phyloP scores from a whole-genome alignment of 371 early-diverging fungal species.

The Batkoa obscura region DNA sequence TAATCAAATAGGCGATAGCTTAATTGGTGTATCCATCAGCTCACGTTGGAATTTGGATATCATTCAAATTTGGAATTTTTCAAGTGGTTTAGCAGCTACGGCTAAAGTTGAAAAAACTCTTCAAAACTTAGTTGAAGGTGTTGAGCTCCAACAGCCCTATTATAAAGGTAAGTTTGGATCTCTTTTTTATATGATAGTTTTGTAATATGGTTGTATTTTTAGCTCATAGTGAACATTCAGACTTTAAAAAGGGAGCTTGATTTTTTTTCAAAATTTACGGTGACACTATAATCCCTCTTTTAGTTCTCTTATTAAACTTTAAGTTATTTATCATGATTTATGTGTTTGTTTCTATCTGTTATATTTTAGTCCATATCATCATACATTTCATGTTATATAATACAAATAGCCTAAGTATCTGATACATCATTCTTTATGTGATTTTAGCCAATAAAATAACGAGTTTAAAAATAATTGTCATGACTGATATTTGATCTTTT shows the following conservation, averaged over 20 bases:
- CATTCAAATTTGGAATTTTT: constrained; percentile 40
- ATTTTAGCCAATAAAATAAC: too few species aligned
- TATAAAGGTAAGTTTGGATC: constrained; percentile 27
- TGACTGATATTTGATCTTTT: too few species aligned
- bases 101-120: constrained; percentile 20
- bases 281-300: background rate
- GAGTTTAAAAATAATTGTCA: too few species aligned
- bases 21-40: constrained; percentile 35
- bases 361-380: too few species aligned
- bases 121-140: constrained; percentile 17
- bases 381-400: too few species aligned
- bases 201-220: constrained; percentile 1
- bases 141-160: constrained; percentile 30
- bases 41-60: constrained; percentile 34
- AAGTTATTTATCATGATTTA: too few species aligned
- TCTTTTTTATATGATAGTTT: background rate
- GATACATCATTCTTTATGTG: too few species aligned
- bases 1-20: constrained; percentile 32
- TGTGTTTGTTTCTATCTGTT: too few species aligned
- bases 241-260: constrained; percentile 11
- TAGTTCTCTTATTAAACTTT: too few species aligned
- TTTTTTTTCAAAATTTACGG: too few species aligned
- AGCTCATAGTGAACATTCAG: constrained; percentile 28
- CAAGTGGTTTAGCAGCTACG: constrained; percentile 17
- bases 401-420: too few species aligned